Percentiles rank a stretch among this genome's conserved stretches.
Evolutionary conservation across 164 flowering plant species (phyloP).

Genomic region (Chimonanthus praecox): DNA sequence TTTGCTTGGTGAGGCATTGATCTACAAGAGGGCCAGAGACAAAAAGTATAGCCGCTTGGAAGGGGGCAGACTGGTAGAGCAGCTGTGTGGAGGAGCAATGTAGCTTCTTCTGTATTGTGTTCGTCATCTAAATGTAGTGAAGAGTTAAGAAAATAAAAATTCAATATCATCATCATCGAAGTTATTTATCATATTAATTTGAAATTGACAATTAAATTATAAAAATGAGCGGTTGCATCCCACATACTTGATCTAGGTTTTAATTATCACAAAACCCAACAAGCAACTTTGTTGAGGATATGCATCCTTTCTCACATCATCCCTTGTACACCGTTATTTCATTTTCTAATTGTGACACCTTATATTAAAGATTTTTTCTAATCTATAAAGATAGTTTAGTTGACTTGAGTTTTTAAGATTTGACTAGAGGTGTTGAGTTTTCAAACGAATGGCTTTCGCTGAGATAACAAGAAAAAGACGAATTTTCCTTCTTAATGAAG

Average conservation of each 20-base stretch:
- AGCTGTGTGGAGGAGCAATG: conserved; percentile 88
- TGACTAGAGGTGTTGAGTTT: too few species aligned
- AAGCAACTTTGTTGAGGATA: too few species aligned
- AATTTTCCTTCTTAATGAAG: too few species aligned
- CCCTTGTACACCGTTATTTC: too few species aligned
- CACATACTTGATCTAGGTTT: not conserved
- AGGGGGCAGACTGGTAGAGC: conserved; percentile 94
- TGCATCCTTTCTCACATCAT: too few species aligned
- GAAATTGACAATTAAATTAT: not conserved
- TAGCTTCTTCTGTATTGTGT: conserved; percentile 91
- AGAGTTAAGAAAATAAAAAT: conserved; percentile 27
- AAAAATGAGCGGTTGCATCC: not conserved
- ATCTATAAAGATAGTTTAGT: too few species aligned
- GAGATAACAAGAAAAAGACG: too few species aligned
- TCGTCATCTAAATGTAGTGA: conserved; percentile 53
- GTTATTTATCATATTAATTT: too few species aligned
- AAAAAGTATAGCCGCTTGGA: conserved; percentile 89
- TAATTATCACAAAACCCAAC: not conserved
- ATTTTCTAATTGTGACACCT: too few species aligned
- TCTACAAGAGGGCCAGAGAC: conserved; percentile 92
- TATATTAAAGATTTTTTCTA: too few species aligned
- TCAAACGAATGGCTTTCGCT: too few species aligned
- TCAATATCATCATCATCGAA: not conserved
- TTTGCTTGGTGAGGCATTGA: conserved; percentile 72
- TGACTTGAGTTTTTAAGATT: too few species aligned